Percentiles rank a stretch among this genome's conserved stretches.
These are phyloP conservation scores for Parathielavia hyrcaniae DNA, from an alignment of 495 filamentous ascomycete species.

Conservation along the genomic window DNA sequence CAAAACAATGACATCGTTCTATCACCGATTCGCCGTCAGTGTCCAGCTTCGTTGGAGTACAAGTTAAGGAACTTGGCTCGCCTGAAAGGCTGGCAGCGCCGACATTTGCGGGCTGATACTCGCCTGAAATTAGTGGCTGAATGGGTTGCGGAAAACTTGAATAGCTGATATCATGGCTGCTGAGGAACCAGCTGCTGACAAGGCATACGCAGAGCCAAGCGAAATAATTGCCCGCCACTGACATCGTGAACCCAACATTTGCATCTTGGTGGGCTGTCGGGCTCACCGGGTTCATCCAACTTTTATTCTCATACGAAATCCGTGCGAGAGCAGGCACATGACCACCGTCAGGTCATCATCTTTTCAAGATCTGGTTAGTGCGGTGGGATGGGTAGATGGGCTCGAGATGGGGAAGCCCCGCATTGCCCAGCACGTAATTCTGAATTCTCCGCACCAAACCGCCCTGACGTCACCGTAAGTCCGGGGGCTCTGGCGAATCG, in stretches of 20 bases:
- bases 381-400: neutral
- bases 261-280: neutral
- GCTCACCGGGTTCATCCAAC: conserved; percentile 2
- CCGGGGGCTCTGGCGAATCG: conserved; percentile 12
- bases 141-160: too few relatives aligned
- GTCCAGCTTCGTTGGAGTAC: neutral
- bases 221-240: conserved; percentile 3
- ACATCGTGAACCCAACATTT: neutral
- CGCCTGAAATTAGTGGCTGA: too few relatives aligned
- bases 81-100: too few relatives aligned
- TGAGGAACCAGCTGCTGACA: neutral
- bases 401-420: neutral
- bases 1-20: too few relatives aligned
- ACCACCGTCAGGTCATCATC: neutral
- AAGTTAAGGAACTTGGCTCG: too few relatives aligned
- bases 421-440: too few relatives aligned
- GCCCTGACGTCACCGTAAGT: conserved; percentile 15
- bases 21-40: neutral
- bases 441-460: neutral
- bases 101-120: too few relatives aligned
- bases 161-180: too few relatives aligned
- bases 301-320: neutral
- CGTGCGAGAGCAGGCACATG: neutral
- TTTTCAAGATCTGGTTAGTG: neutral
- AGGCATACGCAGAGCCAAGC: conserved; percentile 5